Base-by-base conservation (phyloP, 2,329 filamentous ascomycete genomes). In the Penicillium thymicola region DNA sequence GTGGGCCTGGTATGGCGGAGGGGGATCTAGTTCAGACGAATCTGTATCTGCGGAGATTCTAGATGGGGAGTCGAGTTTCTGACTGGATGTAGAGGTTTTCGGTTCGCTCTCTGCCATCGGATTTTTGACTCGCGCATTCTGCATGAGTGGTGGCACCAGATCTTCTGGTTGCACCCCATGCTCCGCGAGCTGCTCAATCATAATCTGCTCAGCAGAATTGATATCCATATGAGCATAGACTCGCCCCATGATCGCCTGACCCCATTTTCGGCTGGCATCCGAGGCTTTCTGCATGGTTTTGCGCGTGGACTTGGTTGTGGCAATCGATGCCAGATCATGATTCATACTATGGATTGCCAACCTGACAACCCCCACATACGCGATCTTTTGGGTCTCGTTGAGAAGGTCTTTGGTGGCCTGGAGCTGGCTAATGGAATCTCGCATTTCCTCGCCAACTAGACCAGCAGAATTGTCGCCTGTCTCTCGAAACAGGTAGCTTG, bases 161-260 rank as follows among this genome's bases (percentile, higher is more conserved):
- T 99, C 94, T 43, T 81, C 79, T 0, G 94, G 88, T 59, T 91
- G 81, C 7, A 99, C 92, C 5, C 93, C 94, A 75, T 99, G 94
- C 56, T 94, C 89, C 13, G 90, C 88, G 57, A 99, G 81, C 74
- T 99, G 94, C 76, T 99, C 94, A 64, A 99, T 97, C 94, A 99
- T 99, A 72, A 99, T 81, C 78, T 99, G 94, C 75, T 99, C 94
- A 57, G 75, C 74, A 34, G 88, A 80, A 68, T 87, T 92, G 67
- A 99, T 95, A 58, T 99, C 94, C 94, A 99, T 99, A 75, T 99
- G 94, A 13, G 85, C 80, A 72, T 97, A 99, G 13, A 99, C 74
- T 25, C 93, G 86, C 58, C 97, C 86, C 92, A 99, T 99, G 83
- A 96, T 96, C 78, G 95, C 95, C 73, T 99, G 94, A 55, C 89